Evolutionary conservation across 208 protist species (phyloP).

Genomic region (Acanthamoeba quina): DNA sequence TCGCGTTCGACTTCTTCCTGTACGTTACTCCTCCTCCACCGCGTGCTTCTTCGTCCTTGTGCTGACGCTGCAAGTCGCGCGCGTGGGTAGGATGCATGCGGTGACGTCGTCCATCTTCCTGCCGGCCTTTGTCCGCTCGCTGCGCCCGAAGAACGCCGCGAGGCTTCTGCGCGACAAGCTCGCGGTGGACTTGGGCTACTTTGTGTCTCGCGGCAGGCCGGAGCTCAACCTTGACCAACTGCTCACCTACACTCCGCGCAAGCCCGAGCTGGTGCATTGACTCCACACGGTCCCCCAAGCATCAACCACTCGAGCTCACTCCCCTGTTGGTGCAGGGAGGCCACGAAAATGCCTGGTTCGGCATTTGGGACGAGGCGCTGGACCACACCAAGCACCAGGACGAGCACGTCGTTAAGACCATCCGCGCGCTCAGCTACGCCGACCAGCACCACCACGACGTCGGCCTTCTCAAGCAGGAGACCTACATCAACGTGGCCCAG

Average conservation of each 20-base stretch:
- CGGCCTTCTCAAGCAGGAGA: constrained; percentile 35
- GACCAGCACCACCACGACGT: constrained; percentile 52
- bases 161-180: constrained; percentile 26
- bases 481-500: neutral
- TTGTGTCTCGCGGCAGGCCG: neutral
- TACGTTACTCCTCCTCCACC: neutral
- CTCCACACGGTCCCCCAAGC: no score
- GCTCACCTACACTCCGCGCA: neutral
- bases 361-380: neutral
- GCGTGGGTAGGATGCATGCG: neutral
- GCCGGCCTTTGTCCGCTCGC: neutral
- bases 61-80: neutral
- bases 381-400: neutral
- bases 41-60: neutral
- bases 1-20: constrained; percentile 33
- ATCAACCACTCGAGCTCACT: neutral
- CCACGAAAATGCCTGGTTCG: neutral
- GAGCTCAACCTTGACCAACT: constrained; percentile 46
- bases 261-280: neutral
- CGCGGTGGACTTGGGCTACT: constrained; percentile 20
- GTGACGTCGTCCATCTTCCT: constrained; percentile 51
- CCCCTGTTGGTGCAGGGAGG: neutral
- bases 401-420: constrained; percentile 54
- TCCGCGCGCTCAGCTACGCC: constrained; percentile 15
- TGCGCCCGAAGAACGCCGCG: neutral